Conservation (phyloP, 2,329 filamentous ascomycete genomes). For the Chrysoporthe cubensis region DNA sequence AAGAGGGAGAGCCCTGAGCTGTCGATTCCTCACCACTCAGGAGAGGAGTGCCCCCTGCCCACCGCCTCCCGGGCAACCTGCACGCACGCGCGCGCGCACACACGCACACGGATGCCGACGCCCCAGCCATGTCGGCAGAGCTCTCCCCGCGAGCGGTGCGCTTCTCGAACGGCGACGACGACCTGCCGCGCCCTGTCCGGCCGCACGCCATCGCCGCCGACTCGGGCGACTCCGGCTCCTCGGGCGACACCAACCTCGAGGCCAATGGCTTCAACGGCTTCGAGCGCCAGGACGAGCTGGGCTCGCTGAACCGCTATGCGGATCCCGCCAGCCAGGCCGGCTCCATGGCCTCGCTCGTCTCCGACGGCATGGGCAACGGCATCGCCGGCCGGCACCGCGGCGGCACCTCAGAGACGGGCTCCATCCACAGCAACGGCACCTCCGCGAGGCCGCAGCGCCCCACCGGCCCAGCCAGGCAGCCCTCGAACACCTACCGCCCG, state of each 20-base stretch:
- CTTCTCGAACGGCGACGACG: conserved; percentile 56
- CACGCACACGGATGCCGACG: background rate
- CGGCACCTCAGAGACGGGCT: conserved; percentile 35
- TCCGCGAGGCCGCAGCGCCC: conserved; percentile 64
- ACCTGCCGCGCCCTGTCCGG: conserved; percentile 45
- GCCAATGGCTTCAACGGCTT: conserved; percentile 42
- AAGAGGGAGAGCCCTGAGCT: background rate
- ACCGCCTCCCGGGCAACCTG: background rate
- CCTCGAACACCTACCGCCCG: conserved; percentile 79
- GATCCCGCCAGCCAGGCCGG: conserved; percentile 45
- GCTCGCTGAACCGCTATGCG: conserved; percentile 48
- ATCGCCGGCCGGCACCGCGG: conserved; percentile 48
- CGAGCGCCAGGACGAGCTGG: conserved; percentile 55
- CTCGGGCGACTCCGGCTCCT: conserved; percentile 53
- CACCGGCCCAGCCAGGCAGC: conserved; percentile 70
- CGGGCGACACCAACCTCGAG: conserved; percentile 50
- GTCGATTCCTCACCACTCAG: too few species aligned
- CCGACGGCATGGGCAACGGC: conserved; percentile 49
- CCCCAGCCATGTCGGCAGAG: conserved; percentile 46
- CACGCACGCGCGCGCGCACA: background rate
- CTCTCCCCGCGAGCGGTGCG: conserved; percentile 59
- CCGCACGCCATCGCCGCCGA: conserved; percentile 45
- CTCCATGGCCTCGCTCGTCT: conserved; percentile 48
- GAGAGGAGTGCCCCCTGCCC: background rate
- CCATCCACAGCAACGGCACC: conserved; percentile 39